These are phyloP conservation scores for Cryptomeria japonica DNA, from an alignment of 75 land plant species.

Conservation along the genomic window DNA sequence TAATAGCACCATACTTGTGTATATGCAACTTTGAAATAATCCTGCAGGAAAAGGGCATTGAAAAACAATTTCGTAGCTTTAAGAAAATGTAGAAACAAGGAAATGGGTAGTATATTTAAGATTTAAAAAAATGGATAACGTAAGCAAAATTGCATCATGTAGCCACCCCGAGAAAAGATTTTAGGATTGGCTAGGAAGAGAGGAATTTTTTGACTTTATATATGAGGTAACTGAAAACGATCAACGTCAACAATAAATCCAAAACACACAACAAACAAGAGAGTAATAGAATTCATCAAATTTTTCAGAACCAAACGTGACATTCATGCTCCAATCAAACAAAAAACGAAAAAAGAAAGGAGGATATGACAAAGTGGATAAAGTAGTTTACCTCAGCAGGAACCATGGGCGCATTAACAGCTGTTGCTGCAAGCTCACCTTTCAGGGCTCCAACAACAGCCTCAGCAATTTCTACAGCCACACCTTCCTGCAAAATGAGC, in stretches of 20 bases:
- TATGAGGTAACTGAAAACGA: background rate
- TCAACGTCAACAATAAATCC: background rate
- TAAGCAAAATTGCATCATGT: background rate
- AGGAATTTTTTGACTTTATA: background rate
- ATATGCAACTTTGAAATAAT: background rate
- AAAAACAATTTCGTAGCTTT: background rate
- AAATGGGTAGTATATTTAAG: background rate
- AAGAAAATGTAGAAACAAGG: background rate
- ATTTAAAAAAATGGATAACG: background rate
- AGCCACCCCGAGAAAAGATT: background rate
- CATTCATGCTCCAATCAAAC: slow-evolving; percentile 9
- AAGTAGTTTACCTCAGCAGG: slow-evolving; percentile 64
- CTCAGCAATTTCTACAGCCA: slow-evolving; percentile 96
- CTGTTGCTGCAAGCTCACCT: slow-evolving; percentile 96
- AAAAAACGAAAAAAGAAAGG: background rate
- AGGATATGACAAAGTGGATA: background rate
- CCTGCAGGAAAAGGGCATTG: background rate
- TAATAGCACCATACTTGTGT: background rate
- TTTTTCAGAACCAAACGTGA: background rate
- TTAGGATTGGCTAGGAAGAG: background rate
- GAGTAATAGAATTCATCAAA: background rate
- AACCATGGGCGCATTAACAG: slow-evolving; percentile 97
- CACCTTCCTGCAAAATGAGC: slow-evolving; percentile 70
- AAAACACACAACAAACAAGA: background rate
- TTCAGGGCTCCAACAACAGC: slow-evolving; percentile 90